A percentile compares a stretch with the other conserved stretches of the same genome.
phyloP scores from a whole-genome alignment of 805 yeast species.

The Barnettozyma siamensis region DNA sequence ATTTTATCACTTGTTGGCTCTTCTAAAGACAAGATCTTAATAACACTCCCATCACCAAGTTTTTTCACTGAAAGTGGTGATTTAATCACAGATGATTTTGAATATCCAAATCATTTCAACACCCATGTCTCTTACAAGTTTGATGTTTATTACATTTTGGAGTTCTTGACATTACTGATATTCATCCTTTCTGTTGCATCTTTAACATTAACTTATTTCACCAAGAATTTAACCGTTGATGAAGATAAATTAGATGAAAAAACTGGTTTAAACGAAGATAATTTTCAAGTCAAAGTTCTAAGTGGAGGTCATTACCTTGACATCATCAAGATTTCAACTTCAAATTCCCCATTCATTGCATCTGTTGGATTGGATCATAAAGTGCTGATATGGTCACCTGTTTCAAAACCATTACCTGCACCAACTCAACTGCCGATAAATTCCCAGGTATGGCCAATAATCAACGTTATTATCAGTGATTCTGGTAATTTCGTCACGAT shows the following conservation, averaged over 20 bases:
- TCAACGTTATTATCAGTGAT: conserved; percentile 48
- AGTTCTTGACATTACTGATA: conserved; percentile 44
- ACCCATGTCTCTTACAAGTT: conserved; percentile 33
- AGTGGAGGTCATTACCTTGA: conserved; percentile 57
- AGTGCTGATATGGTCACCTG: conserved; percentile 69
- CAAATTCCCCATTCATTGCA: conserved; percentile 56
- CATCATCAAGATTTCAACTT: conserved; percentile 53
- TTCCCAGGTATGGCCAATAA: conserved; percentile 55
- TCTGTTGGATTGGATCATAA: conserved; percentile 71
- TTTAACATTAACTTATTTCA: conserved; percentile 36
- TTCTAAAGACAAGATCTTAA: background rate
- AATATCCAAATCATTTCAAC: conserved; percentile 10
- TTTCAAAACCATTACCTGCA: conserved; percentile 39
- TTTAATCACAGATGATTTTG: background rate
- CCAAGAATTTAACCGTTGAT: conserved; percentile 19
- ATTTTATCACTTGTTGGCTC: conserved; percentile 6
- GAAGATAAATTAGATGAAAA: conserved; percentile 18
- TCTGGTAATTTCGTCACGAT: conserved; percentile 56
- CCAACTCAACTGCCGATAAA: conserved; percentile 40
- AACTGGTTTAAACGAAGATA: conserved; percentile 14
- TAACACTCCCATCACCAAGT: conserved; percentile 1
- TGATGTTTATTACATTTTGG: conserved; percentile 49
- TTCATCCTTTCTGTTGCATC: conserved; percentile 47
- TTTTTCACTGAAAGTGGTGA: background rate
- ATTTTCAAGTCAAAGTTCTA: conserved; percentile 35